phyloP scores from a whole-genome alignment of 164 flowering plant species.

The Dillenia turbinata region DNA sequence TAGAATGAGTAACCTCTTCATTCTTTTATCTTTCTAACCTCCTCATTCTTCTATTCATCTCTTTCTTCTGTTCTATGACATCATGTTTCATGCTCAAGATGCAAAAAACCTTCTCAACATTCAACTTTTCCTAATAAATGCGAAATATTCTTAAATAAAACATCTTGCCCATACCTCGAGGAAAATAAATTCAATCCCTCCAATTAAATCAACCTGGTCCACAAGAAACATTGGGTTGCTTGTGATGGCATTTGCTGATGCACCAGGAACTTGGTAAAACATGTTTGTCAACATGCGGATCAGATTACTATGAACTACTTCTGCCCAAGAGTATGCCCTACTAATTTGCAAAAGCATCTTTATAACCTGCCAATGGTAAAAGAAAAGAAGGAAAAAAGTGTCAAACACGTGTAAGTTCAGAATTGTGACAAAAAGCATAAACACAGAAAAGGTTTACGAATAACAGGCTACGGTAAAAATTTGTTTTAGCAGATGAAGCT shows the following conservation, averaged over 20 bases:
- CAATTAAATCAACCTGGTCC: conserved; percentile 80
- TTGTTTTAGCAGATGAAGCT: too few species aligned
- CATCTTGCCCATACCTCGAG: conserved; percentile 61
- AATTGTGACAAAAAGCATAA: conserved; percentile 1
- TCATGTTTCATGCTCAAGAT: too few species aligned
- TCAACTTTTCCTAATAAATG: too few species aligned
- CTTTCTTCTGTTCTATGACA: too few species aligned
- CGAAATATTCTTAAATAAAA: neutral
- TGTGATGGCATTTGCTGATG: conserved; percentile 24
- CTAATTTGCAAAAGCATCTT: conserved; percentile 69
- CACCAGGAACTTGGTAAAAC: conserved; percentile 72
- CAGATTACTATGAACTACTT: conserved; percentile 81
- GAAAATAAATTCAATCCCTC: conserved; percentile 88
- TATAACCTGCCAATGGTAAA: conserved; percentile 53
- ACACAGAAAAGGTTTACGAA: too few species aligned
- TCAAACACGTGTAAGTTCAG: neutral
- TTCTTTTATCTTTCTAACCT: too few species aligned
- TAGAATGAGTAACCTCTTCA: too few species aligned
- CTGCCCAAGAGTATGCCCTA: conserved; percentile 89
- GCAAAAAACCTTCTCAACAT: too few species aligned
- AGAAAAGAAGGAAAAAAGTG: neutral
- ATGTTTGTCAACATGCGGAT: conserved; percentile 85
- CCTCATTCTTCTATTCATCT: too few species aligned
- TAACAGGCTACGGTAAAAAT: too few species aligned
- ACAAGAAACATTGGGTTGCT: conserved; percentile 45